Evolutionary conservation across 1,284 basidiomycete genomes (phyloP).

Genomic region (Ustilago shanxiensis): DNA sequence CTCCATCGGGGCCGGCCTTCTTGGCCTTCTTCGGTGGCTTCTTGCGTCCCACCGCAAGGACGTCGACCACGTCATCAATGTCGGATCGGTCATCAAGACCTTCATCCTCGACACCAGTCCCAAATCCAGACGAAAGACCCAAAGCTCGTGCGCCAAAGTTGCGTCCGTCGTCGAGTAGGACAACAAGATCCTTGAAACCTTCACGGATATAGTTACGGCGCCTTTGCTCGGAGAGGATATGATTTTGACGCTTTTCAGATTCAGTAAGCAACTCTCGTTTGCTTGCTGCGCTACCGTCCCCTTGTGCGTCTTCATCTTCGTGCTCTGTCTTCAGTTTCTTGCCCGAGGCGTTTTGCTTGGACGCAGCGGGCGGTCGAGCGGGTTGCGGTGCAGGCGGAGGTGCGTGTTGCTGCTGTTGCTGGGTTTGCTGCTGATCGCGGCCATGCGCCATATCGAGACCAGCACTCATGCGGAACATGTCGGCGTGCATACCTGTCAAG

Average conservation of each 20-base stretch:
- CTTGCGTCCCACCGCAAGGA: constrained; percentile 51
- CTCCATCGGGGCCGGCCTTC: constrained; percentile 48
- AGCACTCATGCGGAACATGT: constrained; percentile 54
- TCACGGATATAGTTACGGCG: constrained; percentile 67
- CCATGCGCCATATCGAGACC: constrained; percentile 35
- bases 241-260: constrained; percentile 64
- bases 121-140: constrained; percentile 64
- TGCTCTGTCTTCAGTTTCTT: constrained; percentile 61
- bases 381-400: constrained; percentile 15
- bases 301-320: constrained; percentile 37
- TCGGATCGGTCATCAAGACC: constrained; percentile 66
- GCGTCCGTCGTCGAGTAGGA: constrained; percentile 66
- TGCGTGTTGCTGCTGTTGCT: background rate
- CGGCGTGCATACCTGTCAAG: constrained; percentile 51
- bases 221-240: constrained; percentile 67
- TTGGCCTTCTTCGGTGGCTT: constrained; percentile 58
- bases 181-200: constrained; percentile 67
- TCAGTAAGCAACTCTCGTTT: constrained; percentile 61
- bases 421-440: background rate
- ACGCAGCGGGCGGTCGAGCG: constrained; percentile 11
- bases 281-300: constrained; percentile 21
- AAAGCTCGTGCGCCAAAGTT: constrained; percentile 65
- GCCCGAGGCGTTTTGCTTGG: constrained; percentile 27
- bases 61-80: constrained; percentile 59
- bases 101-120: constrained; percentile 69